A percentile compares a stretch with the other conserved stretches of the same genome.
phyloP scores from a whole-genome alignment of 257 asterid genomes.

The Nicotiana tabacum region DNA sequence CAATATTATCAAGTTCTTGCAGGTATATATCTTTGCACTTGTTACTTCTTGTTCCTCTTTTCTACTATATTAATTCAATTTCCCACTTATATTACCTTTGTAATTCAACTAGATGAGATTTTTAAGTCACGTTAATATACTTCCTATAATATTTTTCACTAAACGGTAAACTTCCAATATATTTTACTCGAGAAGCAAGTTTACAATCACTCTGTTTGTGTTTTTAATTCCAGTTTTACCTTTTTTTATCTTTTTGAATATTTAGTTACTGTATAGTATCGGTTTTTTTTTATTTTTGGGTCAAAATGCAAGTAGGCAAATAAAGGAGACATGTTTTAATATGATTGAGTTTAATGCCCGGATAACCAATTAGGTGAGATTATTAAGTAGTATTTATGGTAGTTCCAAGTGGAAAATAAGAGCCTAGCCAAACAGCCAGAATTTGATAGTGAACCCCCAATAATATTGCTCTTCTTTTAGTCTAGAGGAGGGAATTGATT shows the following conservation, averaged over 20 bases:
- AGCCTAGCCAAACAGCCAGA: not conserved
- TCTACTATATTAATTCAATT: not conserved
- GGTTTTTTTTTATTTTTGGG: not conserved
- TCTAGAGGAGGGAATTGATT: not conserved
- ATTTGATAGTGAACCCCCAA: not conserved
- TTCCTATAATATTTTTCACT: not conserved
- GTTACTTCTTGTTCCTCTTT: not conserved
- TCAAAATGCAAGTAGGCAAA: not conserved
- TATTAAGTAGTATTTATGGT: not conserved
- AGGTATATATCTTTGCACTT: conserved; percentile 32
- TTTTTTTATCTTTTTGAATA: too few species aligned
- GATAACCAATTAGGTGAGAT: not conserved
- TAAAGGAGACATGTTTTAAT: not conserved
- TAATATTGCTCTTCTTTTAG: not conserved
- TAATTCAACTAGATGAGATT: not conserved
- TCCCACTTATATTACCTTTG: not conserved
- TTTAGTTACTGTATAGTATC: too few species aligned
- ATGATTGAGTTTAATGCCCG: not conserved
- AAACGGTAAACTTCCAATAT: too few species aligned
- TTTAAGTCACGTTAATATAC: not conserved
- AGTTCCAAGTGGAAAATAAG: not conserved
- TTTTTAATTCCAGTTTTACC: too few species aligned
- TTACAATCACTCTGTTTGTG: too few species aligned
- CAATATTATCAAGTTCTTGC: conserved; percentile 75
- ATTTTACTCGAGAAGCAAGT: too few species aligned